These are phyloP conservation scores for Cephaloascus albidus DNA, from an alignment of 805 yeast species.

Conservation along the genomic window DNA sequence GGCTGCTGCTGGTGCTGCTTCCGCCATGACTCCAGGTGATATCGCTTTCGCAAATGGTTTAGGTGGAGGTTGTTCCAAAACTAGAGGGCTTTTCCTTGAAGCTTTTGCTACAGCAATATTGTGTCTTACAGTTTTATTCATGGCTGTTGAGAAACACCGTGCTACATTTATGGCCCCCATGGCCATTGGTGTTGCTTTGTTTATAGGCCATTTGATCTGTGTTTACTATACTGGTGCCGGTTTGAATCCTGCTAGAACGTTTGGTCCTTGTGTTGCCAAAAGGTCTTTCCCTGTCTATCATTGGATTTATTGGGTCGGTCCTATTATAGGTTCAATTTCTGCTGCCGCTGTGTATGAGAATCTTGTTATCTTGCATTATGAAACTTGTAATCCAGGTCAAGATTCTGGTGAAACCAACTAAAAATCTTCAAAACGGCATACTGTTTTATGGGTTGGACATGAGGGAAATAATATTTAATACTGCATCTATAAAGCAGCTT, in stretches of 20 bases:
- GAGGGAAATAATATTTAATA: too few relatives aligned
- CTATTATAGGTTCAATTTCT: slow-evolving; percentile 59
- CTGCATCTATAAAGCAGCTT: too few relatives aligned
- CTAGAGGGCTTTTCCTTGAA: slow-evolving; percentile 76
- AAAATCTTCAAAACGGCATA: too few relatives aligned
- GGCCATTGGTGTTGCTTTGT: slow-evolving; percentile 73
- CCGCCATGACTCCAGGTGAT: slow-evolving; percentile 78
- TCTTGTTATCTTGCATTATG: slow-evolving; percentile 58
- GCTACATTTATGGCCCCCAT: slow-evolving; percentile 76
- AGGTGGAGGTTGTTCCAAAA: slow-evolving; percentile 62
- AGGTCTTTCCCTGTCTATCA: slow-evolving; percentile 69
- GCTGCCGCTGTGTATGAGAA: slow-evolving; percentile 62
- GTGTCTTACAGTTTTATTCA: slow-evolving; percentile 68
- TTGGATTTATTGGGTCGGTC: slow-evolving; percentile 94
- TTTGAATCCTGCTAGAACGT: slow-evolving; percentile 81
- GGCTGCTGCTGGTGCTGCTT: slow-evolving; percentile 87
- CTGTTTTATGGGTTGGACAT: too few relatives aligned
- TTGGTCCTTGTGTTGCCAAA: slow-evolving; percentile 76
- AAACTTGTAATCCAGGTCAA: slow-evolving; percentile 62
- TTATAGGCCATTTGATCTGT: slow-evolving; percentile 73
- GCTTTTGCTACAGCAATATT: slow-evolving; percentile 70
- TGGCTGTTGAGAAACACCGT: slow-evolving; percentile 76
- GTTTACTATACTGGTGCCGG: slow-evolving; percentile 89
- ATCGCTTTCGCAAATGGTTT: slow-evolving; percentile 61
- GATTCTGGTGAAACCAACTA: too few relatives aligned